phyloP scores from a whole-genome alignment of 768 basidiomycete species.

The Hygrophoropsis aurantiaca region DNA sequence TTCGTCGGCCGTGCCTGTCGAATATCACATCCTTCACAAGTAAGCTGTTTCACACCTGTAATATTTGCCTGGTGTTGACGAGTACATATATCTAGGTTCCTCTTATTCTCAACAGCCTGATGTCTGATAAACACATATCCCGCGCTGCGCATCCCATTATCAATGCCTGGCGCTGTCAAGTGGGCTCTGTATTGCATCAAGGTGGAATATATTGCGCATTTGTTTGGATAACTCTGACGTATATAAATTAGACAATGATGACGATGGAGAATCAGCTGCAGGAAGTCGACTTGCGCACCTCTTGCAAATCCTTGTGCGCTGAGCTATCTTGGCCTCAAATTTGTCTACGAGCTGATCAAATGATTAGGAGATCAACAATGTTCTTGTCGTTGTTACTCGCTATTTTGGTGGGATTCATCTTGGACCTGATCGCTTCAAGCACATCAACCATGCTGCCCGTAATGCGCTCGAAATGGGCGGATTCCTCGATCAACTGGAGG shows the following conservation, averaged over 20 bases:
- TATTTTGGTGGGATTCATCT: conserved; percentile 93
- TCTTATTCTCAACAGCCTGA: conserved; percentile 60
- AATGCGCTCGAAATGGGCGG: conserved; percentile 88
- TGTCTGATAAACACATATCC: conserved; percentile 70
- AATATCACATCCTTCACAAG: conserved; percentile 77
- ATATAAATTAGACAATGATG: conserved; percentile 76
- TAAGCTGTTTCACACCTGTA: conserved; percentile 30
- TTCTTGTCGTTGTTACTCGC: conserved; percentile 89
- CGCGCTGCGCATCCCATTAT: conserved; percentile 79
- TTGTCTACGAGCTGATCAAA: not conserved
- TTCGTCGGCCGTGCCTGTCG: conserved; percentile 86
- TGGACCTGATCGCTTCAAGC: conserved; percentile 85
- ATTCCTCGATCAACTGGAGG: conserved; percentile 62
- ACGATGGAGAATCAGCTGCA: conserved; percentile 92
- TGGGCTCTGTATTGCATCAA: conserved; percentile 69
- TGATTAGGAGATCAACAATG: conserved; percentile 71
- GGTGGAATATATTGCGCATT: conserved; percentile 38
- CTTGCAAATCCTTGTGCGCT: conserved; percentile 76
- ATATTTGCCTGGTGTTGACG: conserved; percentile 14
- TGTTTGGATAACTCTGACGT: not conserved
- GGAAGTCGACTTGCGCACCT: conserved; percentile 89
- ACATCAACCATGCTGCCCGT: conserved; percentile 94
- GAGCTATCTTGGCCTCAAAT: not conserved
- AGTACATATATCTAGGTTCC: conserved; percentile 50
- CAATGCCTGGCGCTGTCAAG: conserved; percentile 79